Evolutionary conservation across 352 stramenopile genomes (phyloP).

Genomic region (Lagenidium sp.): DNA sequence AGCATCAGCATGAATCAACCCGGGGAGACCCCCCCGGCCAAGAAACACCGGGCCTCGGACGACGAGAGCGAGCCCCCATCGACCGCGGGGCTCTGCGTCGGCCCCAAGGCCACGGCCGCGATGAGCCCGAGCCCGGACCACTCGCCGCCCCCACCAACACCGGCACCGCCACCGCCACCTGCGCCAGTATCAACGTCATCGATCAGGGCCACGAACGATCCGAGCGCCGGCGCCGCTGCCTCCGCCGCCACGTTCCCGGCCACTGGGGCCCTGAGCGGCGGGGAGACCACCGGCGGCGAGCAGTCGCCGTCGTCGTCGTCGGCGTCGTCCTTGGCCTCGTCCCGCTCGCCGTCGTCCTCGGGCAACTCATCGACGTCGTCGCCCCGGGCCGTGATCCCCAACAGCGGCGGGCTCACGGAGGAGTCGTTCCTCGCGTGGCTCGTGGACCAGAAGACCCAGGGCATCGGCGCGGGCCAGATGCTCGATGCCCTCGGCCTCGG

Average conservation of each 20-base stretch:
- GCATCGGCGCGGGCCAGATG: conserved; percentile 54
- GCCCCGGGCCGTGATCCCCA: neutral
- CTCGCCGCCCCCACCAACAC: too few relatives aligned
- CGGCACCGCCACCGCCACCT: conserved; percentile 4
- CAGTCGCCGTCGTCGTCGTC: conserved; percentile 1
- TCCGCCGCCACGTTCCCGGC: conserved; percentile 4
- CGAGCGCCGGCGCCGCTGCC: too few relatives aligned
- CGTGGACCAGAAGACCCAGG: conserved; percentile 60
- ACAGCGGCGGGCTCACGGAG: conserved; percentile 41
- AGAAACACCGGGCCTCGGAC: conserved; percentile 75
- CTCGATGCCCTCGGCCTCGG: conserved; percentile 68
- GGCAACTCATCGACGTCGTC: conserved; percentile 10
- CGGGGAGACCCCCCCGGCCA: conserved; percentile 36
- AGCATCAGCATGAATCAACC: conserved; percentile 66
- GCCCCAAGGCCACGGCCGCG: conserved; percentile 1
- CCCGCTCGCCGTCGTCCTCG: conserved; percentile 1
- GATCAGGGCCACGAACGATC: too few relatives aligned
- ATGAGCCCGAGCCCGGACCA: too few relatives aligned
- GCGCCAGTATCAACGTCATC: conserved; percentile 1
- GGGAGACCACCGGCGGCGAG: neutral
- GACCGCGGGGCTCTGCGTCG: conserved; percentile 8
- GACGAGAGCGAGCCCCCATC: conserved; percentile 40
- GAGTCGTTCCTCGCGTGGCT: conserved; percentile 79
- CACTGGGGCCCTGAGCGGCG: neutral
- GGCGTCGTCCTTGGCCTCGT: neutral